phyloP scores from a whole-genome alignment of 768 basidiomycete species.

The Epithele typhae region DNA sequence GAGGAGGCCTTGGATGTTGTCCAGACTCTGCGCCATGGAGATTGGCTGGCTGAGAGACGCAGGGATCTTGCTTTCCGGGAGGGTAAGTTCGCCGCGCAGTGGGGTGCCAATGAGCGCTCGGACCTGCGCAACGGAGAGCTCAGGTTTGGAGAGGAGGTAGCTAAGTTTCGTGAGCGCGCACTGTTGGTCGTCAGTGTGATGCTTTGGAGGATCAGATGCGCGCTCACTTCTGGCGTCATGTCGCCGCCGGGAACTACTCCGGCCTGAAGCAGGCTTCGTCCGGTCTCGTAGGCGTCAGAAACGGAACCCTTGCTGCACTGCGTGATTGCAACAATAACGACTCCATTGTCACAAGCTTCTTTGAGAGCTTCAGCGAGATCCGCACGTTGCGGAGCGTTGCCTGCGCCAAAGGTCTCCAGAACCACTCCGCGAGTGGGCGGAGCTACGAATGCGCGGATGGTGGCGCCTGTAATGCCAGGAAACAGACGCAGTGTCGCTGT shows the following conservation, averaged over 20 bases:
- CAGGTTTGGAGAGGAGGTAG: constrained; percentile 85
- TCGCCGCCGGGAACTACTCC: constrained; percentile 85
- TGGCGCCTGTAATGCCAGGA: constrained; percentile 76
- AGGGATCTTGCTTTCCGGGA: constrained; percentile 33
- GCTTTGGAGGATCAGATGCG: not conserved
- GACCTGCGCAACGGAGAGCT: constrained; percentile 63
- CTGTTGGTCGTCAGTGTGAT: constrained; percentile 32
- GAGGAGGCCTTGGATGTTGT: constrained; percentile 61
- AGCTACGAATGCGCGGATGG: constrained; percentile 70
- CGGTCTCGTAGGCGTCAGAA: constrained; percentile 79
- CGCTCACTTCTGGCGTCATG: constrained; percentile 88
- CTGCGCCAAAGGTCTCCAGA: constrained; percentile 88
- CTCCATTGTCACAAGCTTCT: constrained; percentile 76
- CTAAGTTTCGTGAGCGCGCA: constrained; percentile 87
- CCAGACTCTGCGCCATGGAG: constrained; percentile 44
- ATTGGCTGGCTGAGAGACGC: constrained; percentile 40
- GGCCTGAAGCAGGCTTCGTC: constrained; percentile 58
- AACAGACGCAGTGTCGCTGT: constrained; percentile 82
- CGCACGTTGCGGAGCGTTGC: constrained; percentile 82
- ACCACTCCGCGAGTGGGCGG: constrained; percentile 79
- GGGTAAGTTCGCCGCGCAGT: constrained; percentile 85
- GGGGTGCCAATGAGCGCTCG: constrained; percentile 72
- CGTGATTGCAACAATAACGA: constrained; percentile 87
- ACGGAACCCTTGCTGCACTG: constrained; percentile 89
- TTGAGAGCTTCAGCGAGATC: constrained; percentile 75